Conservation (phyloP, 2,329 filamentous ascomycete species). For the Hypomyces perniciosus region DNA sequence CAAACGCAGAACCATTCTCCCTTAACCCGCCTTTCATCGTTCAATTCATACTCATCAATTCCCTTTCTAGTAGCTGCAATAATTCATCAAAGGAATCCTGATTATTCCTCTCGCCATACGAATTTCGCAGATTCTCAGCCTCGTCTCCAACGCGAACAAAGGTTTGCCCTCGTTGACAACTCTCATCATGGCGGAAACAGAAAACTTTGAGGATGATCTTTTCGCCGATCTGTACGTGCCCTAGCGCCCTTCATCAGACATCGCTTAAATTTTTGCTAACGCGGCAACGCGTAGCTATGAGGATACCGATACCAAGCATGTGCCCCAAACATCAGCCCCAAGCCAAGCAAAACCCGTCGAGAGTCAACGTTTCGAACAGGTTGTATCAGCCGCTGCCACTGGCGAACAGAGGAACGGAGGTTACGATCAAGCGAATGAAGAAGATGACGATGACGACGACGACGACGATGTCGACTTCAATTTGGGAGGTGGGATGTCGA, state of each 20-base stretch:
- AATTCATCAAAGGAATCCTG: no score
- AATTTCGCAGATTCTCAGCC: no score
- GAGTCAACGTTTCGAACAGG: not conserved
- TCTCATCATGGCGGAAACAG: slow-evolving; percentile 64
- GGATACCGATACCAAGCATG: slow-evolving; percentile 49
- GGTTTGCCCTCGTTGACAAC: not conserved
- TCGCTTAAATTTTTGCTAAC: slow-evolving; percentile 8
- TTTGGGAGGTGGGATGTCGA: slow-evolving; percentile 37
- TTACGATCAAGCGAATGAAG: slow-evolving; percentile 39
- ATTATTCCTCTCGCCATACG: no score
- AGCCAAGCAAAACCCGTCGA: slow-evolving; percentile 23
- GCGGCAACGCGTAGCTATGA: slow-evolving; percentile 49
- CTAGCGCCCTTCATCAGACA: not conserved
- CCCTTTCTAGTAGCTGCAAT: no score
- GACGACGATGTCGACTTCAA: slow-evolving; percentile 56
- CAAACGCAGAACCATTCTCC: not conserved
- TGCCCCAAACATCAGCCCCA: slow-evolving; percentile 26
- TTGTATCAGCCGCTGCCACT: slow-evolving; percentile 16
- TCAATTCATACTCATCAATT: no score
- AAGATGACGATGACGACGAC: slow-evolving; percentile 47
- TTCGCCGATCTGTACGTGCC: slow-evolving; percentile 82
- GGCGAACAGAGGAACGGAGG: slow-evolving; percentile 21
- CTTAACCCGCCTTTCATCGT: no score
- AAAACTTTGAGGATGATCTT: slow-evolving; percentile 87
- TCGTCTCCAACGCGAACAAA: no score